These are phyloP conservation scores for Capillidium rhysosporum DNA, from an alignment of 371 early-diverging fungal species.

Conservation along the genomic window DNA sequence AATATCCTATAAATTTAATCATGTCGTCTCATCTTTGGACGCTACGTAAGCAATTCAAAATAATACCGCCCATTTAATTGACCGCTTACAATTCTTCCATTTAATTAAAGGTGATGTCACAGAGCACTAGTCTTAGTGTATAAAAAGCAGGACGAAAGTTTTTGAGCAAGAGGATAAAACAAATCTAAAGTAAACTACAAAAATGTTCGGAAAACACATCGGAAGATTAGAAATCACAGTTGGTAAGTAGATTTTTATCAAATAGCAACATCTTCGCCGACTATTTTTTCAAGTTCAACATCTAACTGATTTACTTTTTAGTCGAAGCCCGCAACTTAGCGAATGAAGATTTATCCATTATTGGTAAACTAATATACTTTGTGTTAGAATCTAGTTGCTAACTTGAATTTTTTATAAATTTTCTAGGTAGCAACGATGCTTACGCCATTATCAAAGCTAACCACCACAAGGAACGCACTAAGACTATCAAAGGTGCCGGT, in stretches of 20 bases:
- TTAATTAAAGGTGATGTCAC: too few relatives aligned
- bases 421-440: slow-evolving; percentile 3
- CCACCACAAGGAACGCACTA: neutral
- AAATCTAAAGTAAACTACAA: neutral
- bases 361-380: slow-evolving; percentile 2
- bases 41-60: too few relatives aligned
- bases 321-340: slow-evolving; percentile 4
- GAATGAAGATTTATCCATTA: neutral
- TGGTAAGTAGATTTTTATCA: neutral
- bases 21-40: too few relatives aligned
- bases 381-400: too few relatives aligned
- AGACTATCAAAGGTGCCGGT: slow-evolving; percentile 1
- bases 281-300: too few relatives aligned
- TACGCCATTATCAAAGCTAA: neutral
- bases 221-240: neutral
- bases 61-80: too few relatives aligned
- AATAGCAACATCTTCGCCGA: neutral
- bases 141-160: too few relatives aligned
- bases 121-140: too few relatives aligned
- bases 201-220: neutral
- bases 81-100: too few relatives aligned
- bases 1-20: too few relatives aligned
- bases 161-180: too few relatives aligned
- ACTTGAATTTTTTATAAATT: neutral
- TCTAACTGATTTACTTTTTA: neutral